These are phyloP conservation scores for Phaeosphaeria sp. DNA, from an alignment of 2,329 filamentous ascomycete species.

Conservation along the genomic window DNA sequence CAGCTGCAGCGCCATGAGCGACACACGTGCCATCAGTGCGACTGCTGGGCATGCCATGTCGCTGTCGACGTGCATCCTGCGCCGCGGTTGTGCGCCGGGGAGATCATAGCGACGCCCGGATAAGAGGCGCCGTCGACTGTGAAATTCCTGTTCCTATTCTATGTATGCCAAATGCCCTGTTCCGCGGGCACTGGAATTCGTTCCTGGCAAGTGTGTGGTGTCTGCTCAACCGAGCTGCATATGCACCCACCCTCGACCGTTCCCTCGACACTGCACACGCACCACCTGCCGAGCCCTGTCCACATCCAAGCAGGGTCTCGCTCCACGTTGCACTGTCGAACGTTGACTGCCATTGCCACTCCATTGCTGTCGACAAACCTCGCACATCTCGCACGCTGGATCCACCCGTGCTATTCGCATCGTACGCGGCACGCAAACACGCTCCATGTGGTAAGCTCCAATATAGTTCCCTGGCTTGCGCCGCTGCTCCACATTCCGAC, in stretches of 20 bases:
- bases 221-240: constrained; percentile 1
- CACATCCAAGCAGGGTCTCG: constrained; percentile 7
- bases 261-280: neutral
- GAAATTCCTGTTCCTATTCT: too few relatives aligned
- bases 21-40: neutral
- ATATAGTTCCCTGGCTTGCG: constrained; percentile 1
- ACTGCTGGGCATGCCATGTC: too few relatives aligned
- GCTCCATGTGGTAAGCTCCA: constrained; percentile 13
- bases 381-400: neutral
- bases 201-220: neutral
- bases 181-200: neutral
- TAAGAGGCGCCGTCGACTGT: neutral
- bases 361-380: neutral
- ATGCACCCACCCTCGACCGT: neutral
- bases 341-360: neutral
- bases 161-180: too few relatives aligned
- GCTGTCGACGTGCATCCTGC: neutral
- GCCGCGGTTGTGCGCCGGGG: neutral
- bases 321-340: neutral
- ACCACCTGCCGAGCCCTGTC: neutral
- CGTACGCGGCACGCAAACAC: constrained; percentile 9
- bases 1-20: neutral
- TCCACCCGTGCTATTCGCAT: neutral
- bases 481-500: neutral
- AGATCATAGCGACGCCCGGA: neutral